Percentiles rank a stretch among this genome's conserved stretches.
Evolutionary conservation across 305 asterid species (phyloP).

Genomic region (Fraxinus paxiana): DNA sequence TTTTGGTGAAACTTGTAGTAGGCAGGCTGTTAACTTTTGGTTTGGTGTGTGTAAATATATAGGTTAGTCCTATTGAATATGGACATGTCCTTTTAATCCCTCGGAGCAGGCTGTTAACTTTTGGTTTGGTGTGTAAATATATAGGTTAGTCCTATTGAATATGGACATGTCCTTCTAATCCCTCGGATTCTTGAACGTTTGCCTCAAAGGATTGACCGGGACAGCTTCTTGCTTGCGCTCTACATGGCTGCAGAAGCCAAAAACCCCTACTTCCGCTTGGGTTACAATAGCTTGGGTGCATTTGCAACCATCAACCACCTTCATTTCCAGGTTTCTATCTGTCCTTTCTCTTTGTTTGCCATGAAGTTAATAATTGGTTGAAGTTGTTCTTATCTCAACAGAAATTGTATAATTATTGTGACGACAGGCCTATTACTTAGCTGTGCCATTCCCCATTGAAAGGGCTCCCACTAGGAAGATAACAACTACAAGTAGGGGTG

Average conservation of each 20-base stretch:
- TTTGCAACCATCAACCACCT: conserved; percentile 94
- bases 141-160: conserved; percentile 94
- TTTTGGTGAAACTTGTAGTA: neutral
- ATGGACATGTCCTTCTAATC: conserved; percentile 78
- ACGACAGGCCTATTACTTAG: conserved; percentile 37
- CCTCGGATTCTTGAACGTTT: conserved; percentile 67
- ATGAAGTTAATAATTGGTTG: neutral
- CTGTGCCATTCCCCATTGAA: conserved; percentile 30
- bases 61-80: no score
- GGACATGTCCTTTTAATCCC: no score
- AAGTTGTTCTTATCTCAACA: neutral
- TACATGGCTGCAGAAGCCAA: conserved; percentile 75
- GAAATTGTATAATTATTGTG: conserved; percentile 1
- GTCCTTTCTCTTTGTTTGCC: neutral
- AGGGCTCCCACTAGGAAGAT: conserved; percentile 38
- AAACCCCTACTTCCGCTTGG: conserved; percentile 74
- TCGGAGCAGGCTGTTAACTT: no score
- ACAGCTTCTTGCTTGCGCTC: conserved; percentile 74
- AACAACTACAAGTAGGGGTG: neutral
- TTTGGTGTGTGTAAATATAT: neutral
- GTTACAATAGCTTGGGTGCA: conserved; percentile 93
- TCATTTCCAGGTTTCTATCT: conserved; percentile 56
- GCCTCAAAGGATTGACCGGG: conserved; percentile 77
- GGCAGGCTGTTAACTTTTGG: neutral
- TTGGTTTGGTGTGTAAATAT: no score